Evolutionary conservation across 768 basidiomycete species (phyloP), one percentile per base, ranked within the genome.

Genomic region (Mycena vitilis): DNA sequence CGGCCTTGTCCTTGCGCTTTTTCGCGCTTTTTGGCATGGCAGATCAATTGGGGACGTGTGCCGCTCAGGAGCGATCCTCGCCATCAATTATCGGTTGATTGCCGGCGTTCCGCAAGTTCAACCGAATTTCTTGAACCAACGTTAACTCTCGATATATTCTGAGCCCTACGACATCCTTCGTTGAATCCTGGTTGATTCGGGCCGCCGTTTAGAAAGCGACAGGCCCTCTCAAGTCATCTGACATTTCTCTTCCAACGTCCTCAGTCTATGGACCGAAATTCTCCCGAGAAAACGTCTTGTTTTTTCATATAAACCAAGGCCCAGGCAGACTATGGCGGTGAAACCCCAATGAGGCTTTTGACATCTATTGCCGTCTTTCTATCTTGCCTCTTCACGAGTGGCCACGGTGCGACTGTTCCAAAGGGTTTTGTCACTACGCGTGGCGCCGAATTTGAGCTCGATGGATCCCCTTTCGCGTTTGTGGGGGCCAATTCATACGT

Each of bases 11-110:
- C 75, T 91, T 96, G 76, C 89, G 91, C 80, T 94, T 95, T 79
- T 93, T 96, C 7, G 89, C 82, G 71, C 88, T 91, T 80, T 96
- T 96, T 16, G 95, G 95, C 95, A 98, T 89, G 13, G 44, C 40
- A 40, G 15, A 40, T 11, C 15, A 40, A 15, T 40, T 40, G 2
- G 15, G 40, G 47, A 30, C 30, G 30, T 30, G n/a, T n/a, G n/a
- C n/a, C n/a, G n/a, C n/a, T n/a, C n/a, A n/a, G n/a, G 30, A 30
- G 30, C 18, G 40, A 49, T 65, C 63, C 2, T 23, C 5, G 23
- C 48, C 22, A 23, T 44, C 40, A 8, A 38, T 48, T 47, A 23
- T n/a, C n/a, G n/a, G 20, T 40, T 40, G 40, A 40, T 40, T 40
- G 11, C 30, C 30, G 30, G 30, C 30, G 30, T 30, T 30, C 30